Base-by-base conservation (phyloP, 2,329 filamentous ascomycete genomes). In the Rugonectria rugulosa region DNA sequence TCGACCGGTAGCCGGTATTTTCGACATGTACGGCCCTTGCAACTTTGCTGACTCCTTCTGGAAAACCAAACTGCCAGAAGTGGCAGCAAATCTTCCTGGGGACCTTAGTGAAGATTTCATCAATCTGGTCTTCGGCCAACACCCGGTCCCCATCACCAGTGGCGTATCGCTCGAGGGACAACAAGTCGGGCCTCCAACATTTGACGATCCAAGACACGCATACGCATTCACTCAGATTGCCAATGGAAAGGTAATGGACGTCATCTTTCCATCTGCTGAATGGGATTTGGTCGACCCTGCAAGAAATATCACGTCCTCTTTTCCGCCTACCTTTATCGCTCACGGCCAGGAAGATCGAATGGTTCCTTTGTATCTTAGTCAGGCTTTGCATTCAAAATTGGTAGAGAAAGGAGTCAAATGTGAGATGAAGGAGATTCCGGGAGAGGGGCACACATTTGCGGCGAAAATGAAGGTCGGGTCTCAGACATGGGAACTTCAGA, bases 361-460 rank as follows among this genome's bases (percentile, higher is more conserved):
- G 73, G 76, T 79, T 5, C 69, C 73, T 0, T 64, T 72, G 6
- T 56, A 65, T 6, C 49, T 78, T 21, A 78, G 75, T 62, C 57
- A 65, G 31, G 59, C 55, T 23, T 44, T 78, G 34, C 64, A 64
- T 37, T 51, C 31, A 3, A 61, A 38, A 5, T 49, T 78, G 15
- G 40, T 59, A 27, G 55, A 65, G 31, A 43, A 62, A 6, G 72
- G 69, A 5, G 72, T 78, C 0, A 49, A 64, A 24, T 73, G 72
- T 59, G 73, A 66, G 5, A 64, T 77, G 63, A 63, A 65, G 9
- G 73, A 75, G 53, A 70, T 78, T 7, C 72, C 72, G 0, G 73
- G 65, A 5, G 76, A 78, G 53, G 73, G 70, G n/a, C 76, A 78
- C 57, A 78, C 75, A 2, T 79, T 78, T 67, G 73, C 73, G 0